Conservation (phyloP, 345 rosid species). For the Linum lewisii region DNA sequence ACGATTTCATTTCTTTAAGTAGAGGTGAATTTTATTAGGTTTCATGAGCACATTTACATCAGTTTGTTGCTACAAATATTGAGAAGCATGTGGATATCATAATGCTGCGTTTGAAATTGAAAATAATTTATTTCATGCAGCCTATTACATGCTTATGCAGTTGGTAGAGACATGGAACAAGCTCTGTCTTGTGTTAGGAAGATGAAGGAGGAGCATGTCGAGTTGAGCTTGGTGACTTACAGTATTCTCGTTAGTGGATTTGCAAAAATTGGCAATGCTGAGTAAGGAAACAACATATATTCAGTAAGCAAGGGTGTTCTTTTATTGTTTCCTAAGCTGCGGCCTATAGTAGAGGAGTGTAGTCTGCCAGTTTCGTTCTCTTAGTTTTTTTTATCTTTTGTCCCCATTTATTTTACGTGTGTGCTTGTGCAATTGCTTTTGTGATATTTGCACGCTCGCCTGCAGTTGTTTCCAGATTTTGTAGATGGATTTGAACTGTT, state of each 20-base stretch:
- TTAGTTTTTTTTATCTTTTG: not conserved
- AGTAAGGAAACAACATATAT: slow-evolving; percentile 41
- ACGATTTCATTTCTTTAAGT: no score
- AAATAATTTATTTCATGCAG: slow-evolving; percentile 61
- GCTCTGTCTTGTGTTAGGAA: slow-evolving; percentile 85
- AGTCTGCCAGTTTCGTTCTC: not conserved
- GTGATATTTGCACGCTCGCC: not conserved
- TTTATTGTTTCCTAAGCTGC: slow-evolving; percentile 1
- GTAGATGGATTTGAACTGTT: not conserved
- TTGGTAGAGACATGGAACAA: slow-evolving; percentile 98
- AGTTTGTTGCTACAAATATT: no score
- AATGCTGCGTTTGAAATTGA: slow-evolving; percentile 21
- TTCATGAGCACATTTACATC: no score
- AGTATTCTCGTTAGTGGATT: slow-evolving; percentile 75
- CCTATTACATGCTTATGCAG: slow-evolving; percentile 97
- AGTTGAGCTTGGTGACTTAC: slow-evolving; percentile 86
- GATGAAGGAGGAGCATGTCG: slow-evolving; percentile 84
- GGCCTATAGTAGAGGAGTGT: not conserved
- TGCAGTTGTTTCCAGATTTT: not conserved
- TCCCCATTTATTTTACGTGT: no score
- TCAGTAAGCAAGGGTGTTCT: not conserved
- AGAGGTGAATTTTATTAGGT: no score
- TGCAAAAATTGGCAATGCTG: slow-evolving; percentile 66
- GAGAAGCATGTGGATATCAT: not conserved
- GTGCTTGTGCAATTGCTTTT: not conserved